A percentile compares a stretch with the other conserved stretches of the same genome.
These are phyloP conservation scores for Penicillium sp. DNA, from an alignment of 2,329 filamentous ascomycete genomes.

Conservation along the genomic window DNA sequence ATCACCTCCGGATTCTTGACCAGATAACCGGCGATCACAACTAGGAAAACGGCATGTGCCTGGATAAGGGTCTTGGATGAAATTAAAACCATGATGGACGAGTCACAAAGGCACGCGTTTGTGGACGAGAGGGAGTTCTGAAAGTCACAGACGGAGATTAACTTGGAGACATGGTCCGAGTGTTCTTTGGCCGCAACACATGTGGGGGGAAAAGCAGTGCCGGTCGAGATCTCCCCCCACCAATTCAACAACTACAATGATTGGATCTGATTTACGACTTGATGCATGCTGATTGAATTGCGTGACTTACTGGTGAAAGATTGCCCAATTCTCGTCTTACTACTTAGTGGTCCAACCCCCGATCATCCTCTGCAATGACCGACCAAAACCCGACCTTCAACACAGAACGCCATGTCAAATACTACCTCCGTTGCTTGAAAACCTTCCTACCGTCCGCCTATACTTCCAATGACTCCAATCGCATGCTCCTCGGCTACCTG, in stretches of 20 bases:
- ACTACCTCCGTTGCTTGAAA: constrained; percentile 87
- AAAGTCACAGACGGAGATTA: constrained; percentile 3
- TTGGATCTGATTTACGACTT: constrained; percentile 2
- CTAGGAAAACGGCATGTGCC: constrained; percentile 76
- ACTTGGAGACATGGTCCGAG: constrained; percentile 11
- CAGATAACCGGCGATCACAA: constrained; percentile 81
- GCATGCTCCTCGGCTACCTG: constrained; percentile 87
- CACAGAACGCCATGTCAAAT: constrained; percentile 72
- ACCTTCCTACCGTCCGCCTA: constrained; percentile 78
- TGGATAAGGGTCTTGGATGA: constrained; percentile 78
- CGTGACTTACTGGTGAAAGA: not conserved
- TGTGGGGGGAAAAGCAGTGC: constrained; percentile 25
- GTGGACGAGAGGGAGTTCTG: not conserved
- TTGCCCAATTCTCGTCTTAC: not conserved
- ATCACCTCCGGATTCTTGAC: constrained; percentile 69
- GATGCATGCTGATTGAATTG: not conserved
- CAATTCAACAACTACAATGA: constrained; percentile 4
- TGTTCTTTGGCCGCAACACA: constrained; percentile 2
- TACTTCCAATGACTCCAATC: constrained; percentile 83
- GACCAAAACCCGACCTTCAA: constrained; percentile 29
- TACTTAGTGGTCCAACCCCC: not conserved
- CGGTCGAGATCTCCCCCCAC: constrained; percentile 15
- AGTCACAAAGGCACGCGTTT: not conserved
- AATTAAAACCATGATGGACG: constrained; percentile 68
- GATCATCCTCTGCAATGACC: constrained; percentile 22